phyloP scores from a whole-genome alignment of 2,329 filamentous ascomycete genomes.

The Trichoderma atrobrunneum region DNA sequence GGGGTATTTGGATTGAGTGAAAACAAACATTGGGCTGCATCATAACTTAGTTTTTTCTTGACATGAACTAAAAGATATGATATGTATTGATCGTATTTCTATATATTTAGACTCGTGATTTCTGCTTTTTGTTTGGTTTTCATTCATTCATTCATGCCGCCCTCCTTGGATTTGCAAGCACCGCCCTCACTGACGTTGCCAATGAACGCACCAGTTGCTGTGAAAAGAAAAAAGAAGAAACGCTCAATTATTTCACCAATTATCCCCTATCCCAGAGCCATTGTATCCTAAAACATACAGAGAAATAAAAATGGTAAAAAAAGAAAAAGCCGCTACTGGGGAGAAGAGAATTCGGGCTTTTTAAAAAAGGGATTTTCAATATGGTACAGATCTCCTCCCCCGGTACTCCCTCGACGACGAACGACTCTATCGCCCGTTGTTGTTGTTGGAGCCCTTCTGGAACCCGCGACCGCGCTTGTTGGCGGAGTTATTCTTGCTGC shows the following conservation, averaged over 20 bases:
- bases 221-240: neutral
- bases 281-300: neutral
- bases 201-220: neutral
- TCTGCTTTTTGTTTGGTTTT: neutral
- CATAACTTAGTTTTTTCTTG: too few species aligned
- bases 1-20: too few species aligned
- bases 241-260: neutral
- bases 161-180: neutral
- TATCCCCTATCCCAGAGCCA: neutral
- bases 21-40: too few species aligned
- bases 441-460: conserved; percentile 27
- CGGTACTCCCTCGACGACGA: neutral
- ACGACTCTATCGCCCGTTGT: conserved; percentile 22
- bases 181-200: neutral
- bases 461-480: conserved; percentile 30
- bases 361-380: neutral
- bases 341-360: neutral
- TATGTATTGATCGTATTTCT: neutral
- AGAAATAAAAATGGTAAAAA: neutral
- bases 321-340: neutral
- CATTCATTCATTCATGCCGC: neutral
- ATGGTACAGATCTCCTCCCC: neutral
- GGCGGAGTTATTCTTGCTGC: conserved; percentile 26
- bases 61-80: too few species aligned
- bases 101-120: neutral